phyloP scores from a whole-genome alignment of 495 filamentous ascomycete genomes.

The Penicillium lagena region DNA sequence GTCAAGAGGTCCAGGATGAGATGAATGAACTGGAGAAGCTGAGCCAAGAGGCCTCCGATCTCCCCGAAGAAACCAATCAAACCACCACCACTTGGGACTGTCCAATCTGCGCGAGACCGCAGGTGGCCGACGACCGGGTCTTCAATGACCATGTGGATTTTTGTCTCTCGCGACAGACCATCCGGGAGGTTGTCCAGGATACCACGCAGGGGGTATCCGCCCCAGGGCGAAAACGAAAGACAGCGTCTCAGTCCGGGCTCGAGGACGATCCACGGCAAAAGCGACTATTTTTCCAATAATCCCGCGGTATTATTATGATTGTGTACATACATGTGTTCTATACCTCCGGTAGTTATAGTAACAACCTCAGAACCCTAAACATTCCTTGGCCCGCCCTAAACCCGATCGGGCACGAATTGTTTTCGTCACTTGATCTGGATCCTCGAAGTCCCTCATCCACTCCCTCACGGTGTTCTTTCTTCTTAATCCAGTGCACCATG shows the following conservation, averaged over 20 bases:
- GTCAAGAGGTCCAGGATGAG: slow-evolving; percentile 59
- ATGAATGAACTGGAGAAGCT: slow-evolving; percentile 56
- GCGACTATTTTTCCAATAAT: slow-evolving; percentile 30
- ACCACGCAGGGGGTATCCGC: slow-evolving; percentile 10
- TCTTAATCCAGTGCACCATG: slow-evolving; percentile 31
- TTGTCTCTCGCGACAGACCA: slow-evolving; percentile 80
- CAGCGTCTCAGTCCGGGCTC: slow-evolving; percentile 4
- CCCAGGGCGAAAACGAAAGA: slow-evolving; percentile 24
- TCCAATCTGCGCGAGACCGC: slow-evolving; percentile 73
- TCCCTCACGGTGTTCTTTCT: background rate
- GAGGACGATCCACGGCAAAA: slow-evolving; percentile 29
- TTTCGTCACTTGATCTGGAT: slow-evolving; percentile 8
- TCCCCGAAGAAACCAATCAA: too few relatives aligned
- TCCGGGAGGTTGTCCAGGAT: slow-evolving; percentile 68
- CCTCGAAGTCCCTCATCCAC: slow-evolving; percentile 5
- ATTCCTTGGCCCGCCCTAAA: slow-evolving; percentile 21
- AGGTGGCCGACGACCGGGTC: slow-evolving; percentile 62
- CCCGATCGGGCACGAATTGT: slow-evolving; percentile 18
- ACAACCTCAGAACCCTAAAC: slow-evolving; percentile 3
- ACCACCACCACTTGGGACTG: slow-evolving; percentile 51
- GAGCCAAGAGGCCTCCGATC: slow-evolving; percentile 46
- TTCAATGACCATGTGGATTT: slow-evolving; percentile 96
- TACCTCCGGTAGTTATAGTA: background rate
- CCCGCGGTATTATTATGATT: too few relatives aligned
- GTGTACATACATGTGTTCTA: too few relatives aligned